Percentiles rank a stretch among this genome's conserved stretches.
phyloP scores from a whole-genome alignment of 208 protist genomes.

The Crithidia acanthocephali region DNA sequence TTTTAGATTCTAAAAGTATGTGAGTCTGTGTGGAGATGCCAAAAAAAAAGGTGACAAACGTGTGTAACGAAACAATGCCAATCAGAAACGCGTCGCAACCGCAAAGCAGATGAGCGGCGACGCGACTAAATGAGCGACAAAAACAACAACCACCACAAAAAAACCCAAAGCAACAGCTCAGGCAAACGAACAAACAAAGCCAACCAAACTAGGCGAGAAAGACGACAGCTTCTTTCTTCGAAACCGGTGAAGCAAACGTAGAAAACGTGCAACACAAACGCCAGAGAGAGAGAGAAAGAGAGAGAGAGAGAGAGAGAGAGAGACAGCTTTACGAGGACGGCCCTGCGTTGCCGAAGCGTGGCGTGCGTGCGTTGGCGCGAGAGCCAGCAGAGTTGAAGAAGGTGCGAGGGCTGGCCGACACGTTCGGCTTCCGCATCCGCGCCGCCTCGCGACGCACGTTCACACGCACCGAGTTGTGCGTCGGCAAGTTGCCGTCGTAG shows the following conservation, averaged over 20 bases:
- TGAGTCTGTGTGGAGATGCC: neutral
- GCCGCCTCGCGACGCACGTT: constrained; percentile 75
- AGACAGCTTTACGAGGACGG: constrained; percentile 1
- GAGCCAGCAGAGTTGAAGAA: constrained; percentile 89
- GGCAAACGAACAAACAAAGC: too few relatives aligned
- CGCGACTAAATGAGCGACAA: too few relatives aligned
- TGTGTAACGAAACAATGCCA: neutral
- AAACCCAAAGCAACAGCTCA: too few relatives aligned
- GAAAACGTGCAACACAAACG: too few relatives aligned
- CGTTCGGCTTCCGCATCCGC: constrained; percentile 65
- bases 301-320: too few relatives aligned
- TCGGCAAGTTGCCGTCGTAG: constrained; percentile 87
- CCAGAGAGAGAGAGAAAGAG: too few relatives aligned
- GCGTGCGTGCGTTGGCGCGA: constrained; percentile 74
- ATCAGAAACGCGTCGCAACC: neutral
- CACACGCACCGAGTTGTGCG: constrained; percentile 71
- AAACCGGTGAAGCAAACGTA: too few relatives aligned
- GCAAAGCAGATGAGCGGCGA: neutral
- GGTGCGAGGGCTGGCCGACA: constrained; percentile 50
- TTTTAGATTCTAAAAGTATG: too few relatives aligned
- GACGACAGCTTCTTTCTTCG: too few relatives aligned
- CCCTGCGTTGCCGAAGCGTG: constrained; percentile 53
- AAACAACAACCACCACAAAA: too few relatives aligned
- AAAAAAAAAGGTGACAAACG: neutral
- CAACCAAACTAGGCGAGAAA: too few relatives aligned